These are phyloP conservation scores for Magnaporthiopsis incrustans DNA, from an alignment of 2,329 filamentous ascomycete genomes.

Conservation along the genomic window DNA sequence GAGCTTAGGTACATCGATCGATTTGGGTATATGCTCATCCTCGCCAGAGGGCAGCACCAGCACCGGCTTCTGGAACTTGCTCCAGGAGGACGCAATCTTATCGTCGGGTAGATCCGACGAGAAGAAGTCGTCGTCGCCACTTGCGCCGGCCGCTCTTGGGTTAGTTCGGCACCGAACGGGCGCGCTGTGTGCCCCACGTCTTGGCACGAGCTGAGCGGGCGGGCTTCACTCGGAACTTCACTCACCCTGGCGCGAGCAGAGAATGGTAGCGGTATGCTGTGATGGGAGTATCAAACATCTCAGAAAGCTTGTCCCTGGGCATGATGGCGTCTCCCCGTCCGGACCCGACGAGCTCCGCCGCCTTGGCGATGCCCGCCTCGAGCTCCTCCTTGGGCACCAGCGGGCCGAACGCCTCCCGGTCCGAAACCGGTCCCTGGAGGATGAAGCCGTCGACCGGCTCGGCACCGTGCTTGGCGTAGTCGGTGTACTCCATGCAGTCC, in stretches of 20 bases:
- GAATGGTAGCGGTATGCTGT: constrained; percentile 46
- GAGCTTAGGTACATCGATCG: constrained; percentile 49
- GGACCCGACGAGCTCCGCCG: constrained; percentile 45
- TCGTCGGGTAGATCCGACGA: constrained; percentile 63
- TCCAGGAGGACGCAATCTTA: constrained; percentile 56
- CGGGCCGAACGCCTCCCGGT: constrained; percentile 56
- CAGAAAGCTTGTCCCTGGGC: constrained; percentile 32
- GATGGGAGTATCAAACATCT: constrained; percentile 34
- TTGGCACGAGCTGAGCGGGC: not conserved
- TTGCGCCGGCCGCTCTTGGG: constrained; percentile 15
- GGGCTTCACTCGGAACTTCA: constrained; percentile 8
- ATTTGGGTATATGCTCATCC: constrained; percentile 56
- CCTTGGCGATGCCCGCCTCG: constrained; percentile 36
- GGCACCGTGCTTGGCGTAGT: constrained; percentile 30
- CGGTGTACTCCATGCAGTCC: constrained; percentile 50
- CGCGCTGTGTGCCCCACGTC: not conserved
- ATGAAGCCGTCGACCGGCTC: constrained; percentile 66
- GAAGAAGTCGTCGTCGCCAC: constrained; percentile 80
- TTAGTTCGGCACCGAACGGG: not conserved
- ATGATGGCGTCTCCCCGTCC: constrained; percentile 49
- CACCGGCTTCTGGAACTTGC: constrained; percentile 49
- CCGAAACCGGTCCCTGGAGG: constrained; percentile 71
- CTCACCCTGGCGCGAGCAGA: constrained; percentile 41
- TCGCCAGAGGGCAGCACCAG: constrained; percentile 56
- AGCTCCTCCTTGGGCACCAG: constrained; percentile 35